phyloP scores from a whole-genome alignment of 2,329 filamentous ascomycete genomes.

The Knufia fluminis region DNA sequence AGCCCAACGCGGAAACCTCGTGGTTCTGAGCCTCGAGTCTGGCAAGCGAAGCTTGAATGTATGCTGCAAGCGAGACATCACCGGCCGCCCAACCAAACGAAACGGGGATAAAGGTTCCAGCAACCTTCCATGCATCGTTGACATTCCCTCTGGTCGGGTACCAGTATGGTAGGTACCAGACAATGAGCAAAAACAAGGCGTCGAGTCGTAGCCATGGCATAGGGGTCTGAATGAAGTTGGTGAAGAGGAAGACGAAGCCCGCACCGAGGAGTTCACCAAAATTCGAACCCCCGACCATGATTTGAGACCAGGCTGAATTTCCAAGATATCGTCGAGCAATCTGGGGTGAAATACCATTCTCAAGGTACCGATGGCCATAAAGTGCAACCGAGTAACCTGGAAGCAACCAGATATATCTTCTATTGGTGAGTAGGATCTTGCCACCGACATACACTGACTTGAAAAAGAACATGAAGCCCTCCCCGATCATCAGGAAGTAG shows the following conservation, averaged over 20 bases:
- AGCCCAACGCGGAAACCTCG: slow-evolving; percentile 41
- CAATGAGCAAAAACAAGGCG: slow-evolving; percentile 37
- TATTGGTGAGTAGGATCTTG: slow-evolving; percentile 38
- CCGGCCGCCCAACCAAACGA: slow-evolving; percentile 45
- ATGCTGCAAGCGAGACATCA: slow-evolving; percentile 43
- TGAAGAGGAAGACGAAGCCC: slow-evolving; percentile 41
- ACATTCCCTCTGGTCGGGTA: slow-evolving; percentile 33
- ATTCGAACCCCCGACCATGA: slow-evolving; percentile 44
- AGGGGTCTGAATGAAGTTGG: slow-evolving; percentile 40
- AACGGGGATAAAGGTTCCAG: slow-evolving; percentile 39
- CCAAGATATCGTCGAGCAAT: slow-evolving; percentile 41
- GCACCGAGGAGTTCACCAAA: slow-evolving; percentile 43
- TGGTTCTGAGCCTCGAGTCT: slow-evolving; percentile 36
- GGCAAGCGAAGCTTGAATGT: slow-evolving; percentile 43
- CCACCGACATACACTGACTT: slow-evolving; percentile 40
- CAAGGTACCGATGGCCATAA: slow-evolving; percentile 44
- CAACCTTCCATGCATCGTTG: slow-evolving; percentile 39
- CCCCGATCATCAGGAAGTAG: slow-evolving; percentile 32
- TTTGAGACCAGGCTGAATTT: slow-evolving; percentile 42
- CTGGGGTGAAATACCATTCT: slow-evolving; percentile 40
- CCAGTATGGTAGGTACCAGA: slow-evolving; percentile 44
- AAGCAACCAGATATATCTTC: slow-evolving; percentile 43
- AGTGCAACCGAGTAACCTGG: slow-evolving; percentile 42
- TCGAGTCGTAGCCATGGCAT: slow-evolving; percentile 45
- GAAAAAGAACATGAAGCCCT: slow-evolving; percentile 37